Evolutionary conservation across 2,329 filamentous ascomycete species (phyloP).

Genomic region (Aspergillus ochraceoroseus): DNA sequence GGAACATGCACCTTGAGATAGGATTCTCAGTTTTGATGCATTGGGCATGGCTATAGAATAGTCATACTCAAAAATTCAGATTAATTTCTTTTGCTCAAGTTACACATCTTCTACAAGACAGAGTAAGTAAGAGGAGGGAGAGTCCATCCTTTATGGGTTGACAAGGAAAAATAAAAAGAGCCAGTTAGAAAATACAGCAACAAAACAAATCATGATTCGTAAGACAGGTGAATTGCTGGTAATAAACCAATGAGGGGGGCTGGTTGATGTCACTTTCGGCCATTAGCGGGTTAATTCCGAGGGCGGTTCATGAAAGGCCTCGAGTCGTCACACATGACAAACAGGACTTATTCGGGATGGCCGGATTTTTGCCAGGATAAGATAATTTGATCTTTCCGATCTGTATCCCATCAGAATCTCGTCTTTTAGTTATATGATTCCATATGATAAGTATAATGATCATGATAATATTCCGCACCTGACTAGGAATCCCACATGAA

Average conservation of each 20-base stretch:
- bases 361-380: conserved; percentile 16
- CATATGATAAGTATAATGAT: too few species aligned
- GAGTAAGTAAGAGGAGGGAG: too few species aligned
- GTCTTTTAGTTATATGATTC: too few species aligned
- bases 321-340: conserved; percentile 20
- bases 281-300: conserved; percentile 15
- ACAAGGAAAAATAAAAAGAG: conserved; percentile 1
- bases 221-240: conserved; percentile 8
- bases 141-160: too few species aligned
- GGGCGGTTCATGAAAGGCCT: conserved; percentile 15
- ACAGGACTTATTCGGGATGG: conserved; percentile 23
- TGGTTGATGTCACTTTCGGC: conserved; percentile 11
- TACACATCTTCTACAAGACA: too few species aligned
- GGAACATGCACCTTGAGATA: not conserved
- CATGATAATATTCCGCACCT: too few species aligned
- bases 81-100: too few species aligned
- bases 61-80: conserved; percentile 9
- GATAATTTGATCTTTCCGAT: too few species aligned
- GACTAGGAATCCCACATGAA: too few species aligned
- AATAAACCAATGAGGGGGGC: conserved; percentile 16
- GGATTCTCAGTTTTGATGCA: too few species aligned
- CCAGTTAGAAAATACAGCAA: conserved; percentile 13
- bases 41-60: not conserved
- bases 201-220: conserved; percentile 13
- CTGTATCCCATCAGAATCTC: too few species aligned